These are phyloP conservation scores for Phlyctochytrium arcticum DNA, from an alignment of 192 early-diverging fungal species.

Conservation along the genomic window DNA sequence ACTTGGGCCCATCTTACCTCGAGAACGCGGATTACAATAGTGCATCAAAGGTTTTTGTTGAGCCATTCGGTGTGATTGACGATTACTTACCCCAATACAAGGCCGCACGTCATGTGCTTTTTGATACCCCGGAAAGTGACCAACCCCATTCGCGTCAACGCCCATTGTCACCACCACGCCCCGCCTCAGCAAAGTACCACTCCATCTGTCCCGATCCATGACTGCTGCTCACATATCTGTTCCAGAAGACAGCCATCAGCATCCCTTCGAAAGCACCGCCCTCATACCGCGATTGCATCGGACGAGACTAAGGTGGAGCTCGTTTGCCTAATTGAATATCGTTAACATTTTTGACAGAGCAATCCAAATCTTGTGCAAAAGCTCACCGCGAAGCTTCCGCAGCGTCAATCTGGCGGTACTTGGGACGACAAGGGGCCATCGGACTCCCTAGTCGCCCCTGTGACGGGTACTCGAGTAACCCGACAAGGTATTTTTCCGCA, in stretches of 20 bases:
- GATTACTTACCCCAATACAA: neutral
- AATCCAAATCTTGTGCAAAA: no score
- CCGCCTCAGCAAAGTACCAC: constrained; percentile 19
- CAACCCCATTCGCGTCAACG: neutral
- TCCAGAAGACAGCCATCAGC: constrained; percentile 22
- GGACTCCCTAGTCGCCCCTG: no score
- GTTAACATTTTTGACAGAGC: no score
- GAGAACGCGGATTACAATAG: neutral
- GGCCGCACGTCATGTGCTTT: constrained; percentile 20
- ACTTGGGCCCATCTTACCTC: neutral
- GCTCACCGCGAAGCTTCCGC: no score
- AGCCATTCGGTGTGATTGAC: neutral
- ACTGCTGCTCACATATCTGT: neutral
- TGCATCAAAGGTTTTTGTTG: neutral
- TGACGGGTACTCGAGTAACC: constrained; percentile 13
- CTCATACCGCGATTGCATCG: constrained; percentile 16
- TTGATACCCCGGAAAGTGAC: constrained; percentile 16
- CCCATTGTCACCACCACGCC: constrained; percentile 14
- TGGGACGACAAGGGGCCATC: no score
- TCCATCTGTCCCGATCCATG: neutral
- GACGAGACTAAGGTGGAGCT: no score
- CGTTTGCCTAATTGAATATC: no score
- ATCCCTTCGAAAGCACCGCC: constrained; percentile 8
- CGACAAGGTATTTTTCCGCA: constrained; percentile 1
- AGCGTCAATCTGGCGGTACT: no score